These are phyloP conservation scores for Penicillium samsonianum DNA, from an alignment of 495 filamentous ascomycete species.

Conservation along the genomic window DNA sequence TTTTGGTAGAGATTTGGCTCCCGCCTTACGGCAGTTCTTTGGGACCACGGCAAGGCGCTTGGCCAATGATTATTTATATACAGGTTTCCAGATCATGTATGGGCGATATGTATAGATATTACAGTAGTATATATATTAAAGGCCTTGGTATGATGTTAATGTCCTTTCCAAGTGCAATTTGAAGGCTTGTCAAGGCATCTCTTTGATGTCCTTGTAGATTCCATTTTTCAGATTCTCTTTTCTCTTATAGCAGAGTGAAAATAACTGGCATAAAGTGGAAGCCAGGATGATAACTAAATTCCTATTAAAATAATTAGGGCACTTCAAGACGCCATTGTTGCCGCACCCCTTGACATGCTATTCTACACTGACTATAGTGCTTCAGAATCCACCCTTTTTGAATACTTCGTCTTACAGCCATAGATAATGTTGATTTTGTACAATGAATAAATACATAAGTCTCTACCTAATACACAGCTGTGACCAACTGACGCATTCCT, in stretches of 20 bases:
- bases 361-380: not conserved
- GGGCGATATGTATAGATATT: not conserved
- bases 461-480: not conserved
- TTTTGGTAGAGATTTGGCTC: slow-evolving; percentile 4
- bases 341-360: not conserved
- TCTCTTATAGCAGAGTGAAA: not conserved
- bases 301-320: not conserved
- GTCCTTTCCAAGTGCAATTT: not conserved
- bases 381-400: not conserved
- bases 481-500: not conserved
- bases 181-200: not conserved
- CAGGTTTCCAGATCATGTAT: not conserved
- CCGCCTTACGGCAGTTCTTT: slow-evolving; percentile 1
- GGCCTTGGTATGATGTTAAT: not conserved
- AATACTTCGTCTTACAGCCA: not conserved
- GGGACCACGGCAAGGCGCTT: not conserved
- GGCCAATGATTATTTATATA: not conserved
- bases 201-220: not conserved
- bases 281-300: not conserved
- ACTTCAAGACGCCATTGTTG: not conserved
- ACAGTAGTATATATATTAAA: not conserved
- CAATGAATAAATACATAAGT: not conserved
- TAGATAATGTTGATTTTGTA: not conserved
- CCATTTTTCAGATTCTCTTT: no score
- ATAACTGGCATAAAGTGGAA: not conserved